Evolutionary conservation across 1,284 basidiomycete species (phyloP).

Genomic region (Rhodotorula sp.): DNA sequence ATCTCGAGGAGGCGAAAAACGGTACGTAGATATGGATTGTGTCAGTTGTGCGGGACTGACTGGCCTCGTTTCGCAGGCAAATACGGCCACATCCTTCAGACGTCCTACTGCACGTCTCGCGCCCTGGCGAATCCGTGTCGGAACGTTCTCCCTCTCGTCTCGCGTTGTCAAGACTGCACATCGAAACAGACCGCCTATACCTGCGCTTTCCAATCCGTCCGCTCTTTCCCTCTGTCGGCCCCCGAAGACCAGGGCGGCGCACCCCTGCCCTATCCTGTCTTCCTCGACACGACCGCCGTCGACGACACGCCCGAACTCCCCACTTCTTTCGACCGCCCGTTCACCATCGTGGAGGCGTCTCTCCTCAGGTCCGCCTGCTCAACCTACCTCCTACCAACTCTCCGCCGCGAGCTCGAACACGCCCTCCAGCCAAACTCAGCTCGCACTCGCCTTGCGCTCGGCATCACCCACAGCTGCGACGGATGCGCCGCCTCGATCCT

Average conservation of each 20-base stretch:
- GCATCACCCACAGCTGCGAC: slow-evolving; percentile 79
- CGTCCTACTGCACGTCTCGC: neutral
- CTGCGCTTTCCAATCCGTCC: slow-evolving; percentile 17
- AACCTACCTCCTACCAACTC: slow-evolving; percentile 63
- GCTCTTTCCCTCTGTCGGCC: slow-evolving; percentile 15
- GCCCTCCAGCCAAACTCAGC: slow-evolving; percentile 62
- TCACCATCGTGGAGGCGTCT: slow-evolving; percentile 42
- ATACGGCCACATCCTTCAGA: slow-evolving; percentile 5
- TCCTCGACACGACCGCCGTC: slow-evolving; percentile 43
- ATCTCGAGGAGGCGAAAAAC: neutral
- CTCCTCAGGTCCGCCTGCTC: slow-evolving; percentile 59
- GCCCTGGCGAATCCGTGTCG: neutral
- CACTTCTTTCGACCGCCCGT: slow-evolving; percentile 44
- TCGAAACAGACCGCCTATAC: neutral
- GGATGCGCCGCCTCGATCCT: slow-evolving; percentile 91
- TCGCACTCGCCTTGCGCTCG: slow-evolving; percentile 68
- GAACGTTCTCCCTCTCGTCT: neutral
- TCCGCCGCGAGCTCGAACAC: slow-evolving; percentile 68
- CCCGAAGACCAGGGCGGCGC: neutral
- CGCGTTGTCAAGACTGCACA: slow-evolving; percentile 16
- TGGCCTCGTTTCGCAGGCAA: neutral
- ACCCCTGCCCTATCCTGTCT: slow-evolving; percentile 37
- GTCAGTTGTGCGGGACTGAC: neutral
- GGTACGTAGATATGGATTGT: neutral
- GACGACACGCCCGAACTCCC: slow-evolving; percentile 46